phyloP scores from a whole-genome alignment of 1,139 yeast genomes.

The Protomyces inouyei region DNA sequence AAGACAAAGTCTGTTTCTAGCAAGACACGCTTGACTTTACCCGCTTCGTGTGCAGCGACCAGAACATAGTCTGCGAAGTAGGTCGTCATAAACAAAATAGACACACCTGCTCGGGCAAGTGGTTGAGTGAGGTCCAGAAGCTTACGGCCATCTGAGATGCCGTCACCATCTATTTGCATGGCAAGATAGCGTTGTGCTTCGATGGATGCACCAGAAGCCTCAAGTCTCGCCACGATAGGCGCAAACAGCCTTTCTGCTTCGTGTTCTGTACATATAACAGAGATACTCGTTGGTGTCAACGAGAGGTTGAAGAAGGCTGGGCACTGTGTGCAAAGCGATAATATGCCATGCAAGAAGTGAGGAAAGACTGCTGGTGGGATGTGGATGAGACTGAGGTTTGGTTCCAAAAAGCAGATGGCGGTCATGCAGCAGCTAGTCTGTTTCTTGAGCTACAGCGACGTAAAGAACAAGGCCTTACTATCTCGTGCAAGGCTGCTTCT shows the following conservation, averaged over 20 bases:
- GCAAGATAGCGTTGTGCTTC: constrained; percentile 49
- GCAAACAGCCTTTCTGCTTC: constrained; percentile 43
- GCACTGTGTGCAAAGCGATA: constrained; percentile 12
- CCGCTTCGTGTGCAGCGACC: constrained; percentile 45
- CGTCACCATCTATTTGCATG: constrained; percentile 58
- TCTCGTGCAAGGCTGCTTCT: no score
- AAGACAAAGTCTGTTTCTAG: constrained; percentile 15
- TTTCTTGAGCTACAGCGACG: no score
- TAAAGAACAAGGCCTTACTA: no score
- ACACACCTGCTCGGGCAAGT: constrained; percentile 52
- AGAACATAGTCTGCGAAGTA: constrained; percentile 66
- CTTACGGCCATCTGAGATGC: constrained; percentile 47
- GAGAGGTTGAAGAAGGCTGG: constrained; percentile 50
- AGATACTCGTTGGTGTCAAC: constrained; percentile 54
- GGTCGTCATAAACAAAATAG: constrained; percentile 60
- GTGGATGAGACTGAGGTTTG: constrained; percentile 21
- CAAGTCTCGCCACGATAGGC: constrained; percentile 9
- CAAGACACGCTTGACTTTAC: constrained; percentile 15
- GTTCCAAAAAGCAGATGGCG: constrained; percentile 10
- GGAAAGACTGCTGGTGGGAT: constrained; percentile 25
- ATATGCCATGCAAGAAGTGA: constrained; percentile 24
- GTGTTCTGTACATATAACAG: constrained; percentile 49
- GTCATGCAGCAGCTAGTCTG: constrained; percentile 3
- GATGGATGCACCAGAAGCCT: constrained; percentile 42
- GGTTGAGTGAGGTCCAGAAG: constrained; percentile 60